Evolutionary conservation across 148 eudicot genomes (phyloP), one percentile per base, ranked within the genome.

Genomic region (Rheum nobile): DNA sequence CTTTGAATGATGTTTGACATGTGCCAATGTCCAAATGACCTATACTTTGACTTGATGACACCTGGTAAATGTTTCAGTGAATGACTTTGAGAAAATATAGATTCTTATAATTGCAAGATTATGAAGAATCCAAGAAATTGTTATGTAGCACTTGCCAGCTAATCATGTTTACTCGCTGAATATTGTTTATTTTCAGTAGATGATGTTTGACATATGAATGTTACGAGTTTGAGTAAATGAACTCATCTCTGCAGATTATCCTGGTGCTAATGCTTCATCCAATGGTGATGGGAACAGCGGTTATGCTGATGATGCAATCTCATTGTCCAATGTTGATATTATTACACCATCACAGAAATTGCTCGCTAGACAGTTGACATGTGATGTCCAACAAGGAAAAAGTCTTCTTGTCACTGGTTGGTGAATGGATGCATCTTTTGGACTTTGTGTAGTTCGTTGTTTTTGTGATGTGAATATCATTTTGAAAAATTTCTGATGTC

Each of bases 401-500:
- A 91, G 98, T 74, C 90, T 94, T 63, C 98, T 94, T 78, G 89
- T 94, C 74, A 94, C 97, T 72, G 97, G 98, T 94, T 80, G 77
- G 98, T 87, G 72, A 43, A 42, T 57, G 52, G 42, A 29, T 65
- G 34, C 8, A 14, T 44, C 24, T 41, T 39, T 42, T 39, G 41
- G 43, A 22, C 74, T 16, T 52, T 9, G 13, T 70, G 68, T 65
- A 68, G 73, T 6, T 24, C 8, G 10, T 17, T 31, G 1, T 31
- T 65, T 32, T 34, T 65, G 6, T 17, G 16, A 16, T n/a, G 22
- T 34, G 22, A 65, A 2, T 14, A 14, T 65, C 41, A 34, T 26
- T 32, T 65, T 31, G 3, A 63, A 17, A 75, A 35, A 9, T 22
- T 38, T 17, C 16, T 42, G 39, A n/a, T 80, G 73, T 85, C 34